Conservation (phyloP, 2,329 filamentous ascomycete species). For the Cercospora brassicicola region DNA sequence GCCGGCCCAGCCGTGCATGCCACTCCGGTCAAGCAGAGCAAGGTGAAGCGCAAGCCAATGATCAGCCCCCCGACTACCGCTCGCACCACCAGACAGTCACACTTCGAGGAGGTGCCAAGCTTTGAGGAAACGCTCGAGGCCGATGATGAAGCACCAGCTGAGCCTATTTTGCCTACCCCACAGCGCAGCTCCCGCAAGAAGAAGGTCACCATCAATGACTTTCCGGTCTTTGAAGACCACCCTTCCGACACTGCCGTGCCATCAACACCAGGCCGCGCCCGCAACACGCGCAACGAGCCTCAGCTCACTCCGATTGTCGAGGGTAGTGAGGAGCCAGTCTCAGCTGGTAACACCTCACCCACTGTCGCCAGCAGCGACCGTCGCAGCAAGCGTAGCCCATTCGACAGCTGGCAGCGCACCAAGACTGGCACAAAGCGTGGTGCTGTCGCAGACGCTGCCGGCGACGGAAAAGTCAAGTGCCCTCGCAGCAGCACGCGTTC, state of each 20-base stretch:
- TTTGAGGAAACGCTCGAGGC: conserved; percentile 18
- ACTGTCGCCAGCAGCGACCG: conserved; percentile 9
- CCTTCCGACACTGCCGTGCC: conserved; percentile 9
- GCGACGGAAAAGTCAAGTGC: conserved; percentile 10
- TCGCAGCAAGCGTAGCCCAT: conserved; percentile 54
- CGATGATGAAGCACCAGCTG: conserved; percentile 6
- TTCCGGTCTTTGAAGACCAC: conserved; percentile 35
- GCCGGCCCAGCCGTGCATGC: conserved; percentile 2
- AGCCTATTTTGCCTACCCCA: conserved; percentile 14
- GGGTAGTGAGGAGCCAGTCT: conserved; percentile 30
- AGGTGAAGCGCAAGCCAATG: conserved; percentile 13
- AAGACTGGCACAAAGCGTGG: conserved; percentile 46
- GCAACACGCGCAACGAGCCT: conserved; percentile 28
- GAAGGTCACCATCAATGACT: conserved; percentile 19
- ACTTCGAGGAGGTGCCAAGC: conserved; percentile 27
- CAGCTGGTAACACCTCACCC: conserved; percentile 8
- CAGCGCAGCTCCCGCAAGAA: conserved; percentile 36
- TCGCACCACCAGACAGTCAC: conserved; percentile 18
- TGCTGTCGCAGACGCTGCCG: neutral
- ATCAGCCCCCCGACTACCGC: conserved; percentile 24
- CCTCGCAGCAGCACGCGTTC: conserved; percentile 17
- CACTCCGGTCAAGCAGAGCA: conserved; percentile 24
- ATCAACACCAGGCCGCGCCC: conserved; percentile 30
- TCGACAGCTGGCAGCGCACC: conserved; percentile 67
- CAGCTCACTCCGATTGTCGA: conserved; percentile 48